Base-by-base conservation (phyloP, 2,329 filamentous ascomycete species). In the Monosporascus sp. region DNA sequence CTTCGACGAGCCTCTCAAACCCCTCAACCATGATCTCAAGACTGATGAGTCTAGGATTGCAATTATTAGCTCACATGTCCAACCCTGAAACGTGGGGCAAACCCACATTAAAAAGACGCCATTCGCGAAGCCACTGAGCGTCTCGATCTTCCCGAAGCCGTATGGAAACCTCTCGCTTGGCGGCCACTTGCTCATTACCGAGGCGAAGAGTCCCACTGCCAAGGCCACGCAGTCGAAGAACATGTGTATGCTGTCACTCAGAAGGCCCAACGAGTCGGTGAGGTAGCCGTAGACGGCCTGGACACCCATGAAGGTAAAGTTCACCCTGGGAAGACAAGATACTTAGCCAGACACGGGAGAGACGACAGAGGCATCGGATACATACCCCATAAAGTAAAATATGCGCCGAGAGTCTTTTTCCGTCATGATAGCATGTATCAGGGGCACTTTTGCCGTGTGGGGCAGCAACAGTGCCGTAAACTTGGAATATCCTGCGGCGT, bases 181-280 rank as follows among this genome's bases (percentile, higher is more conserved):
- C 1, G 92, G 91, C 92, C 94, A 97, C 72, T 97, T 97, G 72
- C 90, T 94, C 77, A 96, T 90, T 6, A 99, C 91, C 2, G 93
- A 88, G 27, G 94, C 94, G 62, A 93, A 87, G 9, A 99, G 77
- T 11, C 94, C 94, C 37, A 99, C 91, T 1, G 89, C 83, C 27
- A 99, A 80, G 20, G 93, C 94, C 37, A 97, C 85, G 62, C 94
- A 99, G 72, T 99, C 94, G 64, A 99, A 97, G 65, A 99, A 93
- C 94, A 99, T 99, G 73, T 99, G 94, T 58, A 99, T 94, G 65
- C 92, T 97, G 71, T 99, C 94, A 61, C 91, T 96, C 18, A 99
- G 82, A n/a, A 99, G 79, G 3, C 94, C 94, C 5, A 99, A 76
- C 0, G 94, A 99, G 61, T 96, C 92, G 3, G 91, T 97, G 11